These are phyloP conservation scores for Aspergillus fumigatiaffinis DNA, from an alignment of 2,329 filamentous ascomycete species.

Conservation along the genomic window DNA sequence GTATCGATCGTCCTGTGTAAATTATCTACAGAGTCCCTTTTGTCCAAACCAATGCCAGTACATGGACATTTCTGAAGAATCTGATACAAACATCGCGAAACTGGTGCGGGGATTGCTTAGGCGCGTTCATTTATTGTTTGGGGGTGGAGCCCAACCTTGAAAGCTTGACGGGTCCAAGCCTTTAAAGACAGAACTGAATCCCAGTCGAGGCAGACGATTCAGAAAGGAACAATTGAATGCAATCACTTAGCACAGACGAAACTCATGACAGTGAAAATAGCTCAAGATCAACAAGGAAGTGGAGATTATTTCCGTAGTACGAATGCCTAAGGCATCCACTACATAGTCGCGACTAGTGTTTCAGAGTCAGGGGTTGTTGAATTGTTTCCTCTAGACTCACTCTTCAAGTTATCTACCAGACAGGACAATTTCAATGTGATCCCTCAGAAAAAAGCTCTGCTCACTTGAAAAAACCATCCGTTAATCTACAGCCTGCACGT, in stretches of 20 bases:
- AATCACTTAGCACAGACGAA: too few relatives aligned
- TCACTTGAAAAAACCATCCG: not conserved
- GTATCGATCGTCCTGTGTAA: too few relatives aligned
- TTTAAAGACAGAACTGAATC: too few relatives aligned
- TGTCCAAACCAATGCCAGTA: too few relatives aligned
- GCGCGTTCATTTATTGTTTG: too few relatives aligned
- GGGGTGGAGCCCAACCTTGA: too few relatives aligned
- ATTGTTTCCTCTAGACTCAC: not conserved
- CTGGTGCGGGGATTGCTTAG: too few relatives aligned
- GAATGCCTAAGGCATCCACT: not conserved
- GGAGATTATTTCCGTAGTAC: not conserved
- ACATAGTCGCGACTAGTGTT: not conserved
- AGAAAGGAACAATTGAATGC: too few relatives aligned
- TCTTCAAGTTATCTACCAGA: not conserved
- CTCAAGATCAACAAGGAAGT: not conserved
- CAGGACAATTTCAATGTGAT: not conserved
- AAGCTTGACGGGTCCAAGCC: too few relatives aligned
- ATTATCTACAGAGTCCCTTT: slow-evolving; percentile 11
- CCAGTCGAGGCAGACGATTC: too few relatives aligned
- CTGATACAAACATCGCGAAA: not conserved
- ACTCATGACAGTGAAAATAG: not conserved
- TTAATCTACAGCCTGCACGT: not conserved
- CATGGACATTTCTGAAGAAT: too few relatives aligned
- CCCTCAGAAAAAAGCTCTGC: not conserved
- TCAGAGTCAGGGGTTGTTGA: not conserved